Percentiles rank a stretch among this genome's conserved stretches.
phyloP scores from a whole-genome alignment of 192 early-diverging fungal species.

The Gorgonomyces haynaldii region DNA sequence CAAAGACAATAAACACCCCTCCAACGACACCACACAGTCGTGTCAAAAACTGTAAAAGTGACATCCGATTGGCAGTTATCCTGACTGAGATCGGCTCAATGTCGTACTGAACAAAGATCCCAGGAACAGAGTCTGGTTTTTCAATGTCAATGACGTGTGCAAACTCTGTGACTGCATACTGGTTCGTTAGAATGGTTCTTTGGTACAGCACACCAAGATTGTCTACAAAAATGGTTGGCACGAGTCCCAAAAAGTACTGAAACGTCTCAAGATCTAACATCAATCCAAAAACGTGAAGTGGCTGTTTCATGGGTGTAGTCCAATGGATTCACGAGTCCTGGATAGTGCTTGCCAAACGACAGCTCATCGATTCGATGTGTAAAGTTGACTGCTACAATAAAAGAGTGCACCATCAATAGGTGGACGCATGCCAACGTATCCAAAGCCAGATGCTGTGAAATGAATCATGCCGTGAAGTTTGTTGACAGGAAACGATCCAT shows the following conservation, averaged over 20 bases:
- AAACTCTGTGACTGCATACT: slow-evolving; percentile 87
- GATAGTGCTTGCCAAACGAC: slow-evolving; percentile 80
- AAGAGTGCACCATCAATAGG: slow-evolving; percentile 45
- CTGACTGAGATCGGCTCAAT: slow-evolving; percentile 80
- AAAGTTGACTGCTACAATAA: slow-evolving; percentile 69
- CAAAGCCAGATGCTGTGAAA: slow-evolving; percentile 82
- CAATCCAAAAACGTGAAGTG: slow-evolving; percentile 28
- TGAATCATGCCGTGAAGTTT: slow-evolving; percentile 84
- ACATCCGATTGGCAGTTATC: slow-evolving; percentile 52
- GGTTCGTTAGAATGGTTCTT: slow-evolving; percentile 66
- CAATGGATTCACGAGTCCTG: slow-evolving; percentile 74
- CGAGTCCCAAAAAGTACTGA: slow-evolving; percentile 79
- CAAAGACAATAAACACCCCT: slow-evolving; percentile 24
- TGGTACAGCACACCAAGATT: slow-evolving; percentile 25
- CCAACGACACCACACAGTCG: slow-evolving; percentile 79
- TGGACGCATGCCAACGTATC: slow-evolving; percentile 60
- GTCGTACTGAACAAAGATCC: slow-evolving; percentile 83
- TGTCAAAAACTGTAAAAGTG: slow-evolving; percentile 62
- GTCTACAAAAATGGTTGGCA: slow-evolving; percentile 72
- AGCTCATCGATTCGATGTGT: slow-evolving; percentile 87
- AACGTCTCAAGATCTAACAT: slow-evolving; percentile 60
- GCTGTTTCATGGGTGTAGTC: slow-evolving; percentile 67
- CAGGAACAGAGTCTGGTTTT: slow-evolving; percentile 22
- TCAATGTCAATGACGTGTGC: slow-evolving; percentile 20
- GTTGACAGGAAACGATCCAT: slow-evolving; percentile 60